Evolutionary conservation across 2,329 filamentous ascomycete species (phyloP).

Genomic region (Calonectria hawksworthii): DNA sequence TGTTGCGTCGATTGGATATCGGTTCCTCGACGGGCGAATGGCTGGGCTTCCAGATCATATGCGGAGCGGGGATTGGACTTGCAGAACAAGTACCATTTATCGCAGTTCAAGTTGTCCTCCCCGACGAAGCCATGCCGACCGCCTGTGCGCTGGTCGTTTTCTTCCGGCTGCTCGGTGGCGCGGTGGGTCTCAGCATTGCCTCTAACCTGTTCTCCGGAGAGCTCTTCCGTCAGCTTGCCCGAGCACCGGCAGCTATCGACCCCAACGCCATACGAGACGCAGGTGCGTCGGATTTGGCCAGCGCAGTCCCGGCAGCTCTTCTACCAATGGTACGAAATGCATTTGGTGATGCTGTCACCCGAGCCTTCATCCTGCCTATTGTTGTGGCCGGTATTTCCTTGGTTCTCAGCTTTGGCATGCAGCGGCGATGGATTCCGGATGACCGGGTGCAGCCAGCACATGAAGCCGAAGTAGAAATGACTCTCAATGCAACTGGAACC

Average conservation of each 20-base stretch:
- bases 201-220: not conserved
- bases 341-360: not conserved
- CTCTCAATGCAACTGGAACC: not conserved
- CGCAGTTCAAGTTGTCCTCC: not conserved
- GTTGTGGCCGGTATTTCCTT: constrained; percentile 26
- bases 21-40: not conserved
- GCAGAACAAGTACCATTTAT: not conserved
- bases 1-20: not conserved
- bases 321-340: not conserved
- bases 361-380: constrained; percentile 27
- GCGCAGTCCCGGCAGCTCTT: not conserved
- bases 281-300: not conserved
- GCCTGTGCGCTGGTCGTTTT: not conserved
- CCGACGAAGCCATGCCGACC: not conserved
- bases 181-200: not conserved
- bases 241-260: not conserved
- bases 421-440: constrained; percentile 31
- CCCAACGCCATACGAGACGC: not conserved
- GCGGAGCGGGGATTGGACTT: not conserved
- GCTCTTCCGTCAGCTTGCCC: not conserved
- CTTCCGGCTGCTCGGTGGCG: not conserved
- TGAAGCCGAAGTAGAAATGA: not conserved
- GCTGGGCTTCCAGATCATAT: not conserved
- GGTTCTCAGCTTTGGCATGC: constrained; percentile 31
- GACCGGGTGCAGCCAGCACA: constrained; percentile 19